Evolutionary conservation across 495 filamentous ascomycete genomes (phyloP), one percentile per base, ranked within the genome.

Genomic region (Bacidia gigantensis): DNA sequence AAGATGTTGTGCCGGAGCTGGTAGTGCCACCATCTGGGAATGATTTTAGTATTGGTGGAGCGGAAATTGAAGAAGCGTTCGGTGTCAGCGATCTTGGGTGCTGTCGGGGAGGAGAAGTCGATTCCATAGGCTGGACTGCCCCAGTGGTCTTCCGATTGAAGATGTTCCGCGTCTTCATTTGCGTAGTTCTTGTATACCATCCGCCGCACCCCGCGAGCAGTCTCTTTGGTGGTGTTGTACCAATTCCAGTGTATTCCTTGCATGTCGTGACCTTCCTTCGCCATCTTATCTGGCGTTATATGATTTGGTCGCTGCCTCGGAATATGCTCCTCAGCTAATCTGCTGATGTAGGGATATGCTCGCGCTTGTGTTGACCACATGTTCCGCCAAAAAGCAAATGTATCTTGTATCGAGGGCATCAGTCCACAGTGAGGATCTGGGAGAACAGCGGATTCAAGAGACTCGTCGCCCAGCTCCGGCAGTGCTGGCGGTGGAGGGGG

Each of bases 1-100:
- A 81, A 81, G 53, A 97, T 72, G 1, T 92, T 66, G 62, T 95
- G 90, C 45, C 90, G 85, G 14, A 96, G 76, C 59, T 97, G 90
- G 58, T 94, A 95, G 65, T 96, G 90, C 32, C 83, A 70, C 22
- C 90, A 67, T 24, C 75, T 74, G 18, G 85, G 75, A 40, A 78
- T 74, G 24, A 76, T 74, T 32, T 69, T 65, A 2, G 84, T 78
- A 52, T 84, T 75, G 78, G 88, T 87, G 24, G 77, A 72, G 18
- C 77, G 76, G 56, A 83, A 92, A 14, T 73, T 70, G 66, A 87
- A 90, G 63, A 75, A 87, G 54, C 72, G 74, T 24, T 75, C 74
- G 7, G 61, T 66, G 39, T 69, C 67, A 1, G 65, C 64, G 21
- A 75, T 58, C 49, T 65, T 50, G 17, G 49, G 52, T 50, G 69